phyloP scores from a whole-genome alignment of 306 rosid species.

The Betula pendula region DNA sequence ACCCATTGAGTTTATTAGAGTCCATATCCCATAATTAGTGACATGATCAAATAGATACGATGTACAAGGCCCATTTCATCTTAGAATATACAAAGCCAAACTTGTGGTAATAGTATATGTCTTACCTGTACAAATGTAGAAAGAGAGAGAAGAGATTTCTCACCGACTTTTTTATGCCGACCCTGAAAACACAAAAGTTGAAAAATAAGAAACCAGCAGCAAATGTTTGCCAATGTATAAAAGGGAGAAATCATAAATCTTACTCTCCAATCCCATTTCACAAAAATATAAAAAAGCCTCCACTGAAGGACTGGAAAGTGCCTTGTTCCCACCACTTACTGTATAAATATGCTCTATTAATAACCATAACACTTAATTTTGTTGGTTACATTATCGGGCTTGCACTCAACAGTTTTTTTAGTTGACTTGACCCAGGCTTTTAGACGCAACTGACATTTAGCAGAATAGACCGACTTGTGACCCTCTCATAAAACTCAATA shows the following conservation, averaged over 20 bases:
- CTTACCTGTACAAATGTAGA: conserved; percentile 10
- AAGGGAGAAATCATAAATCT: background rate
- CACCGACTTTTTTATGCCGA: conserved; percentile 2
- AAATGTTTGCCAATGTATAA: background rate
- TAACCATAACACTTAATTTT: background rate
- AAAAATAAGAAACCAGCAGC: background rate
- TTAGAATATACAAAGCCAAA: background rate
- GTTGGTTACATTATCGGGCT: background rate
- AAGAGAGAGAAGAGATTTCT: conserved; percentile 1
- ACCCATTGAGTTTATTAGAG: background rate
- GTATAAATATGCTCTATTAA: background rate
- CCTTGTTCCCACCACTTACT: background rate
- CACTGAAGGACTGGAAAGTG: background rate
- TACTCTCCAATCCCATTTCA: background rate
- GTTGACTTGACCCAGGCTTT: background rate
- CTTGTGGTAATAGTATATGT: background rate
- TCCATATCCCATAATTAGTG: background rate
- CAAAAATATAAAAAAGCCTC: background rate
- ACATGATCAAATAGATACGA: background rate
- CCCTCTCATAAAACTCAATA: background rate
- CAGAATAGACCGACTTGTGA: background rate
- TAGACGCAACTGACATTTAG: background rate
- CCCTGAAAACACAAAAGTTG: conserved; percentile 2
- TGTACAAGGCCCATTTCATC: background rate
- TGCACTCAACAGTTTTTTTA: background rate